Conservation (phyloP, 176 grass and related monocot genomes). For the Aechmea fasciata region DNA sequence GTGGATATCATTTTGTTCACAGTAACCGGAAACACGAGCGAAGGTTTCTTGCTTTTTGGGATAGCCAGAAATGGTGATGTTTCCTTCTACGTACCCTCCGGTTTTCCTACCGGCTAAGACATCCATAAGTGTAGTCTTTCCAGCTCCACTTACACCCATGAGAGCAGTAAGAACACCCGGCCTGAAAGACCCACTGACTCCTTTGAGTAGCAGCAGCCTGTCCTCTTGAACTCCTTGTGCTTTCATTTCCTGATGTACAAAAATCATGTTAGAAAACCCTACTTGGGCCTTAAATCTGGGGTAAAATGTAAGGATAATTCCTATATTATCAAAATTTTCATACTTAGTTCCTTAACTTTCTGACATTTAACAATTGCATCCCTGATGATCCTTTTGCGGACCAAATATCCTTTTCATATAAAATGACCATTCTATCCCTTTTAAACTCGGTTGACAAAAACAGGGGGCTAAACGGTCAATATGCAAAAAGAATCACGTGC, state of each 20-base stretch:
- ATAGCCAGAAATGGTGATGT: constrained; percentile 51
- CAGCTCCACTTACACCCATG: constrained; percentile 54
- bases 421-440: neutral
- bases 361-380: too few relatives aligned
- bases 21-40: constrained; percentile 49
- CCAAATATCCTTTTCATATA: neutral
- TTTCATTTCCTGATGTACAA: constrained; percentile 54
- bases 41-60: constrained; percentile 62
- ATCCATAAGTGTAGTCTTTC: constrained; percentile 63
- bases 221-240: constrained; percentile 51
- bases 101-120: constrained; percentile 56
- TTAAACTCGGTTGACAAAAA: too few relatives aligned
- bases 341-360: too few relatives aligned
- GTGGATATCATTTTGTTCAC: constrained; percentile 67
- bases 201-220: constrained; percentile 41
- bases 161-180: constrained; percentile 46
- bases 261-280: neutral
- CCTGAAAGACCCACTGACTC: constrained; percentile 44
- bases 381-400: too few relatives aligned
- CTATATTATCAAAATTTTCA: too few relatives aligned
- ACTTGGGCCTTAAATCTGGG: too few relatives aligned
- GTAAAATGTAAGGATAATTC: too few relatives aligned
- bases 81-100: constrained; percentile 47
- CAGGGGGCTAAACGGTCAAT: too few relatives aligned
- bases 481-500: too few relatives aligned